These are phyloP conservation scores for Inosperma sp. DNA, from an alignment of 768 basidiomycete species.

Conservation along the genomic window DNA sequence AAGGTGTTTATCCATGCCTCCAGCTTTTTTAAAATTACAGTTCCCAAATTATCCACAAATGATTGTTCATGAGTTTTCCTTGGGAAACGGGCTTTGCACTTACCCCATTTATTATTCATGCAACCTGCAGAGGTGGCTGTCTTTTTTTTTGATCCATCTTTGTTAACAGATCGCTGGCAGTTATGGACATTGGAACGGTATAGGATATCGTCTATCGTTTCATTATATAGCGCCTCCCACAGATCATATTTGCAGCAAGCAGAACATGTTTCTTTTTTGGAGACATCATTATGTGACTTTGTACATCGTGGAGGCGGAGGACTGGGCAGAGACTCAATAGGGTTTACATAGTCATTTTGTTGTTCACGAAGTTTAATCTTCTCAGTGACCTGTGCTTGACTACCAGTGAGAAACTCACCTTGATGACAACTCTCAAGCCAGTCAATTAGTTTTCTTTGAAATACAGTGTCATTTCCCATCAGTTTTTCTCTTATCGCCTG, in stretches of 20 bases:
- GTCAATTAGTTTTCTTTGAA: slow-evolving; percentile 23
- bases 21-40: slow-evolving; percentile 25
- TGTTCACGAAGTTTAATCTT: neutral
- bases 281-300: neutral
- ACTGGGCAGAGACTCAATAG: slow-evolving; percentile 18
- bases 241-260: slow-evolving; percentile 14
- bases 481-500: slow-evolving; percentile 30
- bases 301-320: slow-evolving; percentile 17
- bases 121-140: slow-evolving; percentile 18
- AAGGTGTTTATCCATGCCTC: slow-evolving; percentile 37
- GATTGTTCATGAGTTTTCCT: slow-evolving; percentile 14
- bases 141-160: neutral
- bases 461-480: slow-evolving; percentile 20
- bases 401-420: slow-evolving; percentile 28
- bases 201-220: slow-evolving; percentile 28
- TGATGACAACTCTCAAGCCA: slow-evolving; percentile 29
- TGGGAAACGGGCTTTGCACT: too few species aligned
- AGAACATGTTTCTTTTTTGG: slow-evolving; percentile 3
- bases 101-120: too few species aligned
- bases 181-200: slow-evolving; percentile 26
- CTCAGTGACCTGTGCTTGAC: slow-evolving; percentile 15
- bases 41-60: slow-evolving; percentile 24
- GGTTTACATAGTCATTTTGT: slow-evolving; percentile 15
- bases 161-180: slow-evolving; percentile 11
- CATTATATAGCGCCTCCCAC: slow-evolving; percentile 17